Percentiles rank a stretch among this genome's conserved stretches.
Evolutionary conservation across 257 asterid species (phyloP).

Genomic region (Thymus mandschuricus): DNA sequence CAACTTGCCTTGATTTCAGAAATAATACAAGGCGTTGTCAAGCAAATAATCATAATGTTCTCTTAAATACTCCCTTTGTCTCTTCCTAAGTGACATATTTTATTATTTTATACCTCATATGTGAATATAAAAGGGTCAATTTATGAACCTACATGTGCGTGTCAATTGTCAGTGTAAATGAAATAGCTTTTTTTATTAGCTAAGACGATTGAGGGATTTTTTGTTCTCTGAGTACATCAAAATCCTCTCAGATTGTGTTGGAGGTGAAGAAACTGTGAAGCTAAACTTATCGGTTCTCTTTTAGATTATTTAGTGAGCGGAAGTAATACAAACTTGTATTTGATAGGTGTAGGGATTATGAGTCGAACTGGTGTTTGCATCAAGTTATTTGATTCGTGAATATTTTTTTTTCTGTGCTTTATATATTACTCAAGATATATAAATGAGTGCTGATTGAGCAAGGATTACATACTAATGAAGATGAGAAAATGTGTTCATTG

Average conservation of each 20-base stretch:
- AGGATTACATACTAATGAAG: background rate
- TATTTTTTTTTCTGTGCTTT: background rate
- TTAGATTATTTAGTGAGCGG: background rate
- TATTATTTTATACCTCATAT: no score
- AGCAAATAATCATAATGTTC: no score
- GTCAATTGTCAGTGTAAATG: background rate
- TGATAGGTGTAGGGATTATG: no score
- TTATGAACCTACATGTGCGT: background rate
- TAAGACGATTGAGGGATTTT: background rate
- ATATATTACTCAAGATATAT: background rate
- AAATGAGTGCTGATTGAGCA: background rate
- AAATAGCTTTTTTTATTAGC: slow-evolving; percentile 6
- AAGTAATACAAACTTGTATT: no score
- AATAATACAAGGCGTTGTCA: background rate
- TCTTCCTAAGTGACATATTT: no score
- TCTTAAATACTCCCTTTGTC: no score
- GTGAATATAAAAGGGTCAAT: no score
- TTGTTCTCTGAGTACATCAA: background rate
- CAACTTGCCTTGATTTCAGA: slow-evolving; percentile 3
- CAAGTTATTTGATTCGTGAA: no score
- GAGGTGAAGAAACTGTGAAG: background rate
- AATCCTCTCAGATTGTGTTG: background rate
- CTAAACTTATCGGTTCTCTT: background rate
- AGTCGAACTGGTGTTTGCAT: no score
- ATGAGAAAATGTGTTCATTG: background rate